Conservation (phyloP, 495 filamentous ascomycete genomes). For the Bombardia bombarda region DNA sequence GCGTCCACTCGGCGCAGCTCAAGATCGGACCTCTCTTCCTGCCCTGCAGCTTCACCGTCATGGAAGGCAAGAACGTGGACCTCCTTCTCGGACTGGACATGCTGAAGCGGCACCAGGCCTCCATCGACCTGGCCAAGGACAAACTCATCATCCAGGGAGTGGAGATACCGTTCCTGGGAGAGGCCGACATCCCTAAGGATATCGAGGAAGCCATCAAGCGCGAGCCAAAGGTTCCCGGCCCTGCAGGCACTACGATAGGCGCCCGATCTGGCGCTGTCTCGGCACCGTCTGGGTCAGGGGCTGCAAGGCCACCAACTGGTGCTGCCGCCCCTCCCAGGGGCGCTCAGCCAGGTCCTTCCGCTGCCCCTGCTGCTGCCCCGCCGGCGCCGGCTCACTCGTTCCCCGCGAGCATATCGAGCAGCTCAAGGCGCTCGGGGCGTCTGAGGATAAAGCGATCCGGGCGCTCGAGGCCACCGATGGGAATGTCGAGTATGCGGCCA, state of each 20-base stretch:
- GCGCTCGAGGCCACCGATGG: constrained; percentile 78
- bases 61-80: constrained; percentile 98
- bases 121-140: constrained; percentile 74
- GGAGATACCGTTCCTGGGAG: constrained; percentile 82
- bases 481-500: constrained; percentile 79
- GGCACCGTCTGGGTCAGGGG: constrained; percentile 50
- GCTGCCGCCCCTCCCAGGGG: no score
- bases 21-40: constrained; percentile 84
- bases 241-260: constrained; percentile 78
- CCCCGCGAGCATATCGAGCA: constrained; percentile 58
- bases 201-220: constrained; percentile 61
- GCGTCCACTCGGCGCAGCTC: constrained; percentile 89
- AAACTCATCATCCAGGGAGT: constrained; percentile 79
- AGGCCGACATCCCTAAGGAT: constrained; percentile 84
- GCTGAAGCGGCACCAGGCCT: constrained; percentile 88
- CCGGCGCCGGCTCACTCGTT: constrained; percentile 30
- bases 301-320: constrained; percentile 3
- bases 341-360: constrained; percentile 1
- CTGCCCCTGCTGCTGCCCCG: constrained; percentile 24
- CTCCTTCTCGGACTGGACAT: constrained; percentile 92
- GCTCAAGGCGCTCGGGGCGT: constrained; percentile 72
- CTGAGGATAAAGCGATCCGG: constrained; percentile 64
- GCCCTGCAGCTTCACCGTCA: constrained; percentile 95
- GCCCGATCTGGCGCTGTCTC: constrained; percentile 76
- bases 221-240: constrained; percentile 81